phyloP scores from a whole-genome alignment of 1,139 yeast species.

The Torulaspora pretoriensis region DNA sequence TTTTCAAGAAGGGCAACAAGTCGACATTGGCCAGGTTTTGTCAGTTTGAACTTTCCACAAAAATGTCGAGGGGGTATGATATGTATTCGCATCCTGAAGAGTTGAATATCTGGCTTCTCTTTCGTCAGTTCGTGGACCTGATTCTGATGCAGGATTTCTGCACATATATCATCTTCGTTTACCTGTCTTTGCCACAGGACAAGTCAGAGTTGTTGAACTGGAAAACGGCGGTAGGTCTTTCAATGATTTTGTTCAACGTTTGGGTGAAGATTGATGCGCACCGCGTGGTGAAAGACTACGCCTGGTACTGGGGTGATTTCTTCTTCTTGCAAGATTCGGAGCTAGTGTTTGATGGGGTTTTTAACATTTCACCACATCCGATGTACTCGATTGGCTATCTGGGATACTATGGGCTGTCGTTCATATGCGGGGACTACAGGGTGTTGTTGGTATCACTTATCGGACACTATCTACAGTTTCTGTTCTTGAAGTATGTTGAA shows the following conservation, averaged over 20 bases:
- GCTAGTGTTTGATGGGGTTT: constrained; percentile 83
- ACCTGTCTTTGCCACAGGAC: constrained; percentile 47
- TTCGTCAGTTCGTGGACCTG: constrained; percentile 76
- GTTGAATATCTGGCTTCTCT: constrained; percentile 79
- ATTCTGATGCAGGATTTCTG: constrained; percentile 84
- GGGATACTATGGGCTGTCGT: constrained; percentile 81
- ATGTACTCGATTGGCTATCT: constrained; percentile 90
- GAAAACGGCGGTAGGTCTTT: constrained; percentile 43
- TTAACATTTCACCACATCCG: constrained; percentile 90
- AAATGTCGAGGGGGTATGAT: constrained; percentile 54
- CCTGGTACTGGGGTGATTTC: constrained; percentile 97
- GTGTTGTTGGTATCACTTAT: constrained; percentile 65
- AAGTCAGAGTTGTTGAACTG: constrained; percentile 22
- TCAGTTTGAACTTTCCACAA: constrained; percentile 50
- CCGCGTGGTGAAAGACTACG: constrained; percentile 82
- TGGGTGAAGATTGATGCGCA: constrained; percentile 92
- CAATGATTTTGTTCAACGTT: constrained; percentile 63
- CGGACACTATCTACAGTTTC: constrained; percentile 78
- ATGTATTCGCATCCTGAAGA: constrained; percentile 60
- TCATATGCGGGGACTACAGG: constrained; percentile 72
- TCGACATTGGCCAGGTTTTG: constrained; percentile 44
- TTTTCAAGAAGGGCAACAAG: constrained; percentile 43
- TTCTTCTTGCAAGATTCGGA: constrained; percentile 76
- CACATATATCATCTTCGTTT: constrained; percentile 67
- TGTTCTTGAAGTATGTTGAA: constrained; percentile 72